A percentile compares a stretch with the other conserved stretches of the same genome.
These are phyloP conservation scores for Fusarium sp. DNA, from an alignment of 2,329 filamentous ascomycete genomes.

Conservation along the genomic window DNA sequence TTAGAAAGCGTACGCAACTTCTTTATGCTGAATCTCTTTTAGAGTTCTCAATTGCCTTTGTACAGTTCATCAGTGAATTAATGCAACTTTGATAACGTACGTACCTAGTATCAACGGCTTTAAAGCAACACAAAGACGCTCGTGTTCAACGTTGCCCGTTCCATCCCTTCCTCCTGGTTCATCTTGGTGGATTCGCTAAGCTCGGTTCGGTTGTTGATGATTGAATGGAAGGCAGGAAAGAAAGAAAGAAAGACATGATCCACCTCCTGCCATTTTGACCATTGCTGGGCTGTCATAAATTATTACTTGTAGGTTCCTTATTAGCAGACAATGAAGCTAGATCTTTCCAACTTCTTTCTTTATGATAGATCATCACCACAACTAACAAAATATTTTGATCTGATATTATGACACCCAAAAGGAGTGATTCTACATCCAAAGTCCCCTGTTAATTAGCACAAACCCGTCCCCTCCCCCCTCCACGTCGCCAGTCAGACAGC, in stretches of 20 bases:
- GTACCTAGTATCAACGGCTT: neutral
- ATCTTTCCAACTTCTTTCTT: neutral
- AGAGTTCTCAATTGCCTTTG: neutral
- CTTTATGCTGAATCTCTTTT: neutral
- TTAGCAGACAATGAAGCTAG: neutral
- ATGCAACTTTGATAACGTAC: neutral
- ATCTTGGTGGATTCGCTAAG: conserved; percentile 20
- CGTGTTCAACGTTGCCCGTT: conserved; percentile 13
- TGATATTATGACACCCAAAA: conserved; percentile 2
- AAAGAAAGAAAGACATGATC: conserved; percentile 22
- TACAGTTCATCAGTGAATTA: neutral
- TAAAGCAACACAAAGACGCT: neutral
- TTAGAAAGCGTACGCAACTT: neutral
- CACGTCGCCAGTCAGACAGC: conserved; percentile 6
- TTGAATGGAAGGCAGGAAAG: conserved; percentile 12
- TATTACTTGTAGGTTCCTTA: neutral
- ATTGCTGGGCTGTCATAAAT: neutral
- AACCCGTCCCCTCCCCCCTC: conserved; percentile 21
- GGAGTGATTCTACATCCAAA: neutral
- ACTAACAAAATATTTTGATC: neutral
- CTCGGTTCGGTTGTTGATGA: conserved; percentile 15
- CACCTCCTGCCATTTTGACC: conserved; percentile 8
- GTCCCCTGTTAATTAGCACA: conserved; percentile 28
- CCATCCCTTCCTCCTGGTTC: conserved; percentile 20
- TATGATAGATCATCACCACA: neutral